Base-by-base conservation (phyloP, 2,329 filamentous ascomycete genomes). In the Berkeleyomyces rouxiae region DNA sequence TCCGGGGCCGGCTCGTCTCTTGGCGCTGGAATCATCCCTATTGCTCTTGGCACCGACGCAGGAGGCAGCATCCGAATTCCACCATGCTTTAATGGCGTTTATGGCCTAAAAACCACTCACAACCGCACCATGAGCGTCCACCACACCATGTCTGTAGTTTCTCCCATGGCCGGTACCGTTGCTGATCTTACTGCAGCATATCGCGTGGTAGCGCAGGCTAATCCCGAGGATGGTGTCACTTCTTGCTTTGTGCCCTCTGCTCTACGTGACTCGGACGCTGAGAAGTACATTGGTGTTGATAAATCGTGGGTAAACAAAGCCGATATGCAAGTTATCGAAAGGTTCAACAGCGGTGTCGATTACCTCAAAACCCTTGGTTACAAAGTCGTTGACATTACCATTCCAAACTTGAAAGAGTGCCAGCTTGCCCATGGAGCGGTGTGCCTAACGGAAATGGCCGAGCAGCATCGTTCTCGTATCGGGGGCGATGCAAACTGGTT, bases 121-220 rank as follows among this genome's bases (percentile, higher is more conserved):
- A 81, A 85, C 69, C 84, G 90, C 44, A 80, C 87, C 4, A 80
- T 80, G 51, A 77, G 74, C 64, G 77, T 78, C 71, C 76, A 75
- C 68, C 78, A 76, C 61, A 78, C 77, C 62, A 77, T 82, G 69
- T 79, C 77, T 63, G 85, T 93, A 13, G 76, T 82, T 5, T 88
- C 89, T 0, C 90, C 91, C 6, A 80, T 96, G 68, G 86, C 88
- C 13, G 79, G 82, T 58, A 92, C 80, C 62, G 87, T 87, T 66
- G 77, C 84, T 43, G 91, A 95, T 69, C 80, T 96, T 4, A 85
- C 86, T 65, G 78, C 90, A 61, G 86, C 87, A n/a, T 96, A 93
- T 74, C 84, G 88, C 59, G 71, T 88, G 68, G 90, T 95, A 80
- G 80, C 87, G 1, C 79, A 83, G 61, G 87, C 89, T 0, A 81